phyloP scores from a whole-genome alignment of 257 asterid genomes.

The Capsicum pubescens region DNA sequence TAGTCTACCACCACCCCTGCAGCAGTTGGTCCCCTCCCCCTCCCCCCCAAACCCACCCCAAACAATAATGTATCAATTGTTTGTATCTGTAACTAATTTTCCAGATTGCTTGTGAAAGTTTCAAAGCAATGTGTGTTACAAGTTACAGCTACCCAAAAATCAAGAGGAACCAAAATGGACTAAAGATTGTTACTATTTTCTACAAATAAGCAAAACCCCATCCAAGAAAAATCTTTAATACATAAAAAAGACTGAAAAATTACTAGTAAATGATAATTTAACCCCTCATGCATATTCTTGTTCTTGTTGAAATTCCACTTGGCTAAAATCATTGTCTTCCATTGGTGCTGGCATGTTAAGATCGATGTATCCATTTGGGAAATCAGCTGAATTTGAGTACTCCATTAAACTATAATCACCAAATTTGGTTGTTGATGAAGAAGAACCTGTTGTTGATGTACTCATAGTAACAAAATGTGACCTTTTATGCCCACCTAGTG shows the following conservation, averaged over 20 bases:
- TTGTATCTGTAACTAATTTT: conserved; percentile 29
- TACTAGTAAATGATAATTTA: not conserved
- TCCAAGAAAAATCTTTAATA: not conserved
- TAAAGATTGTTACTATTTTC: not conserved
- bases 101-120: conserved; percentile 26
- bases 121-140: conserved; percentile 33
- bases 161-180: conserved; percentile 28
- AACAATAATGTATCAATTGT: conserved; percentile 25
- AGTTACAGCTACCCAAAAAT: conserved; percentile 21
- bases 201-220: conserved; percentile 10
- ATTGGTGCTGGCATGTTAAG: conserved; percentile 55
- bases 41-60: not conserved
- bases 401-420: conserved; percentile 28
- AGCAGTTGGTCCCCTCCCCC: not conserved
- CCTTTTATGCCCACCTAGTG: conserved; percentile 74
- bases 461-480: conserved; percentile 43
- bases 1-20: not conserved
- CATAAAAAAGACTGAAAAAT: not conserved
- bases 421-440: not conserved
- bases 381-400: conserved; percentile 29
- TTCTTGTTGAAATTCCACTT: conserved; percentile 20
- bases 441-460: conserved; percentile 29
- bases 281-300: conserved; percentile 15
- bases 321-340: conserved; percentile 41
- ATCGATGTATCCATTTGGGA: conserved; percentile 40